Conservation (phyloP, 768 basidiomycete genomes). For the Imleria badia region DNA sequence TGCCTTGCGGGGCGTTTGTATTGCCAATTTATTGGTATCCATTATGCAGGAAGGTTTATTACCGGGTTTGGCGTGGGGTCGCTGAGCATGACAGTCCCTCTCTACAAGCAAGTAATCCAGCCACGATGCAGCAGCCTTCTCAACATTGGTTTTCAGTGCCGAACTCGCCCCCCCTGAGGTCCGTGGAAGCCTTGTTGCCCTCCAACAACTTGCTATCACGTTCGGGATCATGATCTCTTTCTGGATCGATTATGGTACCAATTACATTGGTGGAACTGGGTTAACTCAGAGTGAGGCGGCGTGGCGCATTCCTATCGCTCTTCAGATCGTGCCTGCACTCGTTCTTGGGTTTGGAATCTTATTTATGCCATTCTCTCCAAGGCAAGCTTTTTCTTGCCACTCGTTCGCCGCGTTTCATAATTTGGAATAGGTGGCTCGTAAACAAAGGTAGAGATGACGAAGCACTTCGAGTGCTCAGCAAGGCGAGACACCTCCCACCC, state of each 20-base stretch:
- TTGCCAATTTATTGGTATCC: neutral
- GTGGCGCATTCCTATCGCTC: conserved; percentile 72
- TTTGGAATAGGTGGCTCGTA: no score
- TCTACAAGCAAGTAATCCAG: conserved; percentile 53
- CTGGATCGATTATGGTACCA: conserved; percentile 54
- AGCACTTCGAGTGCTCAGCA: no score
- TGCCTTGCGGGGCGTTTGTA: neutral
- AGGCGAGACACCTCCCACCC: no score
- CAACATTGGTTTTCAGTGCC: conserved; percentile 25
- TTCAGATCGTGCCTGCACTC: conserved; percentile 74
- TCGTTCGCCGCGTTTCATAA: no score
- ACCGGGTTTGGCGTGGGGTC: conserved; percentile 83
- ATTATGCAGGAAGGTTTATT: conserved; percentile 56
- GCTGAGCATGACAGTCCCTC: conserved; percentile 78
- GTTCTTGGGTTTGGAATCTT: conserved; percentile 68
- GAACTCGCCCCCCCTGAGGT: conserved; percentile 56
- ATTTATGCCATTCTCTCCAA: conserved; percentile 80
- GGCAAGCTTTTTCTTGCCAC: conserved; percentile 35
- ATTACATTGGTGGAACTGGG: conserved; percentile 69
- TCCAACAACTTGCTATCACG: conserved; percentile 81
- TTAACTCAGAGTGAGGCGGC: conserved; percentile 60
- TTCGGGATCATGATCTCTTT: conserved; percentile 71
- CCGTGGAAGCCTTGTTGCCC: conserved; percentile 74
- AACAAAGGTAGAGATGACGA: no score
- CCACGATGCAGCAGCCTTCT: neutral